Conservation (phyloP, 768 basidiomycete species). For the Mycena indigotica region DNA sequence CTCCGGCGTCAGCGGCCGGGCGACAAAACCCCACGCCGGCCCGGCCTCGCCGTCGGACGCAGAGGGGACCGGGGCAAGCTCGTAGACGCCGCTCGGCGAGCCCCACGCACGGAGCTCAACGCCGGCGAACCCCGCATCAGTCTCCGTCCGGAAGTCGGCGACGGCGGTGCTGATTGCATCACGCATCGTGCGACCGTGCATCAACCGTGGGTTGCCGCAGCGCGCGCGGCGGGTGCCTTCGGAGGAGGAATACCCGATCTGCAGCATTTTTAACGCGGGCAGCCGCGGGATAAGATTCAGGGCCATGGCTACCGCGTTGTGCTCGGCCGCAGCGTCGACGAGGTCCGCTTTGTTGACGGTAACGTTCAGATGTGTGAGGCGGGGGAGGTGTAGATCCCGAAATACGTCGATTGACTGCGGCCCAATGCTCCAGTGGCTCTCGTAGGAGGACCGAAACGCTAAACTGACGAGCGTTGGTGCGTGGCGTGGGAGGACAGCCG, state of each 20-base stretch:
- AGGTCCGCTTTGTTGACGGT: not conserved
- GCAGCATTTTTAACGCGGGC: not conserved
- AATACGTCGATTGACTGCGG: not conserved
- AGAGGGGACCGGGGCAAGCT: not conserved
- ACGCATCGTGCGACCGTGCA: not conserved
- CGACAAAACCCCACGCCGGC: not conserved
- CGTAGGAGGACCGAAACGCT: not conserved
- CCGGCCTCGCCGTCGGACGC: not conserved
- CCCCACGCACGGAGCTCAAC: not conserved
- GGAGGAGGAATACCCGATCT: not conserved
- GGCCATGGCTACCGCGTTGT: not conserved
- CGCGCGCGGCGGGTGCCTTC: not conserved
- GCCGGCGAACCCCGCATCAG: not conserved
- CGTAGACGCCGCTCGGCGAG: not conserved
- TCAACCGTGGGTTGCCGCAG: not conserved
- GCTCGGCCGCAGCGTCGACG: not conserved
- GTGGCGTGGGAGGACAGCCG: not conserved
- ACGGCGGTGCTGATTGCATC: not conserved
- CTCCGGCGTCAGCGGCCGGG: not conserved
- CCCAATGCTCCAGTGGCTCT: not conserved
- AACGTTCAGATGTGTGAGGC: not conserved
- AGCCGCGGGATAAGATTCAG: not conserved
- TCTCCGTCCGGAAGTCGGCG: not conserved
- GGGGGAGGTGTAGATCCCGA: not conserved
- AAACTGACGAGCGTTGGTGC: not conserved